Conservation (phyloP, 306 rosid species). For the Arachis hypogaea region DNA sequence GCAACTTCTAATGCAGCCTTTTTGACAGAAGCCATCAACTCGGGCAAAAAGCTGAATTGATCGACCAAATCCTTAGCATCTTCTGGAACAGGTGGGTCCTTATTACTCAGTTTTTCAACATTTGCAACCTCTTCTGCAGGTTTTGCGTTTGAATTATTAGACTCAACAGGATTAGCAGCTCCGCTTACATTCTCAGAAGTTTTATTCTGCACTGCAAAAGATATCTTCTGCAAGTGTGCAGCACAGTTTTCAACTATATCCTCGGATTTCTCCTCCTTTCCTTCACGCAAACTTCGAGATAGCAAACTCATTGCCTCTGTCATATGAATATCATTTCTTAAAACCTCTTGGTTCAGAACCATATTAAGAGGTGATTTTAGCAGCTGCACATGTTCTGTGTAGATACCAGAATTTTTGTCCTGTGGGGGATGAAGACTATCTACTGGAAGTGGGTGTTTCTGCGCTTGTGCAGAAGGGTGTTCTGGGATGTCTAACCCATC, state of each 20-base stretch:
- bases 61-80: slow-evolving; percentile 48
- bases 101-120: slow-evolving; percentile 47
- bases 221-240: slow-evolving; percentile 36
- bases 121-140: slow-evolving; percentile 44
- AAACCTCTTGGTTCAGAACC: slow-evolving; percentile 45
- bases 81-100: slow-evolving; percentile 51
- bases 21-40: slow-evolving; percentile 84
- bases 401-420: slow-evolving; percentile 41
- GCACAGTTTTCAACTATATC: slow-evolving; percentile 46
- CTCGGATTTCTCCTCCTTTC: slow-evolving; percentile 39
- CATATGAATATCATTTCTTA: slow-evolving; percentile 34
- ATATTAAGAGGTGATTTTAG: slow-evolving; percentile 48
- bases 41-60: slow-evolving; percentile 73
- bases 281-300: slow-evolving; percentile 44
- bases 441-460: slow-evolving; percentile 40
- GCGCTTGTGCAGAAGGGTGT: slow-evolving; percentile 54
- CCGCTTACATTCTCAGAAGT: slow-evolving; percentile 39
- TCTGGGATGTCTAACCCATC: slow-evolving; percentile 65
- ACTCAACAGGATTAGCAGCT: slow-evolving; percentile 43
- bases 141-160: slow-evolving; percentile 42
- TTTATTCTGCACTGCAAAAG: slow-evolving; percentile 44
- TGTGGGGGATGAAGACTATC: slow-evolving; percentile 48
- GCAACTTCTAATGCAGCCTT: slow-evolving; percentile 70
- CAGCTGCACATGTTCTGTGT: slow-evolving; percentile 43
- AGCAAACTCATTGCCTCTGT: slow-evolving; percentile 48